These are phyloP conservation scores for Aureoboletus auriporus DNA, from an alignment of 768 basidiomycete genomes.

Conservation along the genomic window DNA sequence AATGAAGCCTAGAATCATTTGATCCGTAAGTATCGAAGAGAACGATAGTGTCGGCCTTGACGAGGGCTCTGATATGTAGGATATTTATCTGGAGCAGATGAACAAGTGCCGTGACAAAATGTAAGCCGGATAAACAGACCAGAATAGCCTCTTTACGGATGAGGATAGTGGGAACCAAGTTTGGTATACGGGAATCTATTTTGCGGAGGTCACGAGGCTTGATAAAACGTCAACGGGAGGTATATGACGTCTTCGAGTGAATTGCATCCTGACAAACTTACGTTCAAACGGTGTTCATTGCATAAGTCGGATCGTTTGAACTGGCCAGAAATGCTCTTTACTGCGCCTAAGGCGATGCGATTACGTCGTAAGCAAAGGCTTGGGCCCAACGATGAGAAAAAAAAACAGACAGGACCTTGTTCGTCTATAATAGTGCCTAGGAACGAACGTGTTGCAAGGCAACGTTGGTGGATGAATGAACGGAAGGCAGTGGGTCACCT, in stretches of 20 bases:
- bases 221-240: conserved; percentile 21
- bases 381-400: conserved; percentile 8
- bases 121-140: conserved; percentile 40
- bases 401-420: conserved; percentile 52
- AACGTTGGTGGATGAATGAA: conserved; percentile 9
- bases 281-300: conserved; percentile 83
- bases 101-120: conserved; percentile 8
- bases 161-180: conserved; percentile 92
- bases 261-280: conserved; percentile 39
- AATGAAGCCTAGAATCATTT: conserved; percentile 79
- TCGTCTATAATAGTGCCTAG: conserved; percentile 85
- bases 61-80: conserved; percentile 89
- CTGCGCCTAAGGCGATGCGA: conserved; percentile 53
- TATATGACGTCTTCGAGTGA: conserved; percentile 14
- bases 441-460: conserved; percentile 14
- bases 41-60: conserved; percentile 89
- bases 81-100: conserved; percentile 67
- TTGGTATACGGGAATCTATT: conserved; percentile 92
- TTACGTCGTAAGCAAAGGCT: conserved; percentile 23
- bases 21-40: conserved; percentile 93
- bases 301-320: conserved; percentile 91
- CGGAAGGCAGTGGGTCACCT: conserved; percentile 33
- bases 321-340: conserved; percentile 83
- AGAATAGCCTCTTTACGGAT: conserved; percentile 84
- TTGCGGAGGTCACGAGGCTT: conserved; percentile 95